Evolutionary conservation across 768 basidiomycete species (phyloP), one percentile per base, ranked within the genome.

Genomic region (Tricholoma bakamatsutake): DNA sequence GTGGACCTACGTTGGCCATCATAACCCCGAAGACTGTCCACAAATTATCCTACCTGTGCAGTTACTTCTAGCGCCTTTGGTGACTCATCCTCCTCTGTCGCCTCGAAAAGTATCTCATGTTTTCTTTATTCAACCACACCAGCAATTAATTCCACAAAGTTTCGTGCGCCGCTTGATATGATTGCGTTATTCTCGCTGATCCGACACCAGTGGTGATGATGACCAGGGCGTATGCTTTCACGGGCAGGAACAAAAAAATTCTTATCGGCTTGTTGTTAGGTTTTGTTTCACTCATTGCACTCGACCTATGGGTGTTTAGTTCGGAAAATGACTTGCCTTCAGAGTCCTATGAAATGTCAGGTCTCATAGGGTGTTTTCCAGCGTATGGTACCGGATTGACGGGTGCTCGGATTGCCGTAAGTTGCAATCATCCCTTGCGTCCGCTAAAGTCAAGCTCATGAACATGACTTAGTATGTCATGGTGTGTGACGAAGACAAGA

Each of bases 101-200:
- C 11, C 30, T 47, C 8, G 28, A 47, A 30, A 30, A n/a, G 30
- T 7, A 30, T 48, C 6, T 37, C 2, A 37, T 35, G 17, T 37
- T 18, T 51, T n/a, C 9, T 30, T 21, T 13, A 31, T 50, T 50
- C 49, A 4, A n/a, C 30, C 10, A 10, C 3, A 18, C 28, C 33
- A 77, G 75, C 74, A 76, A 74, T 62, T 75, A 27, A 69, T 73
- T 54, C 71, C 71, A 2, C 74, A 74, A 68, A 74, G 76, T 73
- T n/a, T 30, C 31, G 27, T 4, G 24, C 39, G 4, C 31, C n/a
- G 27, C 17, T 40, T 43, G 24, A 49, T 11, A 9, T 37, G 34
- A 31, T 48, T 15, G 31, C 34, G 5, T 33, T 17, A 51, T 54
- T 53, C 30, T 47, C 10, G 12, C 17, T 39, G 8, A 37, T n/a